Percentiles rank a stretch among this genome's conserved stretches.
Conservation (phyloP, 192 early-diverging fungal genomes). For the Podochytrium sp. region DNA sequence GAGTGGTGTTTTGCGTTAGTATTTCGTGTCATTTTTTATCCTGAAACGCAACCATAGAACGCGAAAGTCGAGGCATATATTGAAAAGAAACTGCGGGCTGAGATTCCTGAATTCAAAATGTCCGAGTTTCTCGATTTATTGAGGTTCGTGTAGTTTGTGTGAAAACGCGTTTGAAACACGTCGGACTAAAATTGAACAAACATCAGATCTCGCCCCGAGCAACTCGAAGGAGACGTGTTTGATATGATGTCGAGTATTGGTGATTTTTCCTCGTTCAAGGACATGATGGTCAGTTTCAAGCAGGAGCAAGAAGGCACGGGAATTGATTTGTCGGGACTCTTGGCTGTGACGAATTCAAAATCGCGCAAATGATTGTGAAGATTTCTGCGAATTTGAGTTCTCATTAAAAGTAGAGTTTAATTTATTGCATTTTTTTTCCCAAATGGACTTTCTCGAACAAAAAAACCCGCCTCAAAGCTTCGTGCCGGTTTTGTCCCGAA, state of each 20-base stretch:
- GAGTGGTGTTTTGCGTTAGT: background rate
- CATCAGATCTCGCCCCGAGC: conserved; percentile 33
- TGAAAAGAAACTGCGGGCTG: conserved; percentile 33
- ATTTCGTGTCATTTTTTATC: background rate
- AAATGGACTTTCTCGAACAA: too few relatives aligned
- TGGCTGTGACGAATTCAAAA: conserved; percentile 33
- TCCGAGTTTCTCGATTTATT: conserved; percentile 46
- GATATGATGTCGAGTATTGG: conserved; percentile 53
- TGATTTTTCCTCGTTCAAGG: conserved; percentile 61
- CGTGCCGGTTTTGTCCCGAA: too few relatives aligned
- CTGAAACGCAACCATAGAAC: conserved; percentile 28
- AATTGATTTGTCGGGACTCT: conserved; percentile 31
- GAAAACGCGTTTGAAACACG: background rate
- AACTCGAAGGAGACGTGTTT: conserved; percentile 60
- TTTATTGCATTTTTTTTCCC: too few relatives aligned
- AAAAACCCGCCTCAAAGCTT: too few relatives aligned
- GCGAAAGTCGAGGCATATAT: conserved; percentile 46
- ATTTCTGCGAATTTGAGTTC: too few relatives aligned
- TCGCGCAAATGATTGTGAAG: conserved; percentile 10
- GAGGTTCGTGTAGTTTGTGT: conserved; percentile 32
- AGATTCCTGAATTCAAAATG: conserved; percentile 52
- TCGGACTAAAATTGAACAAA: background rate
- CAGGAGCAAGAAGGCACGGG: conserved; percentile 30
- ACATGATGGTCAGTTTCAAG: conserved; percentile 56
- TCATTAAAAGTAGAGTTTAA: too few relatives aligned